Conservation (phyloP, 139 green algal genomes). For the Coelastrella sp. region DNA sequence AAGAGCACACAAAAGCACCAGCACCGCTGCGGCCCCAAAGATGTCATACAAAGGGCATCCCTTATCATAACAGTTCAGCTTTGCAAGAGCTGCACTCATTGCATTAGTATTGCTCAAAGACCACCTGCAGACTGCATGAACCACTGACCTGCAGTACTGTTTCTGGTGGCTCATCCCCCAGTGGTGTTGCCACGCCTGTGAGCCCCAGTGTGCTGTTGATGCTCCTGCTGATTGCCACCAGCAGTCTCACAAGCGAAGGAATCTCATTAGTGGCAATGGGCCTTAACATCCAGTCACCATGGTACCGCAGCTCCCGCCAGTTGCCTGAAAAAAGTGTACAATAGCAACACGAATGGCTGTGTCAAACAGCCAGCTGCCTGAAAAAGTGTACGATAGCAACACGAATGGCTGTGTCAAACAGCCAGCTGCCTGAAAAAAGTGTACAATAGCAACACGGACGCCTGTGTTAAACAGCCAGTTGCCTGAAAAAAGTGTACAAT, state of each 20-base stretch:
- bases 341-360: neutral
- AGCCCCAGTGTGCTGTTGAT: constrained; percentile 71
- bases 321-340: constrained; percentile 43
- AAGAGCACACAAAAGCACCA: no score
- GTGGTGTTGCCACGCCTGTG: constrained; percentile 27
- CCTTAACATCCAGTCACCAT: constrained; percentile 80
- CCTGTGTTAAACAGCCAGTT: no score
- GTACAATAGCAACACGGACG: neutral
- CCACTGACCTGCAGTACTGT: constrained; percentile 56
- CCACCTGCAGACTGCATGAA: neutral
- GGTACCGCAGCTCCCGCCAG: constrained; percentile 72
- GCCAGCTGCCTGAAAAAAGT: constrained; percentile 59
- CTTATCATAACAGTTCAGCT: no score
- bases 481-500: no score
- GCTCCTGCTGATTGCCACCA: constrained; percentile 63
- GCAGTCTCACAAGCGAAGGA: constrained; percentile 70
- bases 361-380: constrained; percentile 68
- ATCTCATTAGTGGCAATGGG: constrained; percentile 85
- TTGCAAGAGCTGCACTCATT: no score
- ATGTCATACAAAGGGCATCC: no score
- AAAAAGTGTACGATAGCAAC: neutral
- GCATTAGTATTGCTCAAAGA: neutral
- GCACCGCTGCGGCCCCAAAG: no score
- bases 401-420: no score
- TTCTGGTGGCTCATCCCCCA: constrained; percentile 60